These are phyloP conservation scores for Olyra latifolia DNA, from an alignment of 176 grass and related monocot genomes.

Conservation along the genomic window DNA sequence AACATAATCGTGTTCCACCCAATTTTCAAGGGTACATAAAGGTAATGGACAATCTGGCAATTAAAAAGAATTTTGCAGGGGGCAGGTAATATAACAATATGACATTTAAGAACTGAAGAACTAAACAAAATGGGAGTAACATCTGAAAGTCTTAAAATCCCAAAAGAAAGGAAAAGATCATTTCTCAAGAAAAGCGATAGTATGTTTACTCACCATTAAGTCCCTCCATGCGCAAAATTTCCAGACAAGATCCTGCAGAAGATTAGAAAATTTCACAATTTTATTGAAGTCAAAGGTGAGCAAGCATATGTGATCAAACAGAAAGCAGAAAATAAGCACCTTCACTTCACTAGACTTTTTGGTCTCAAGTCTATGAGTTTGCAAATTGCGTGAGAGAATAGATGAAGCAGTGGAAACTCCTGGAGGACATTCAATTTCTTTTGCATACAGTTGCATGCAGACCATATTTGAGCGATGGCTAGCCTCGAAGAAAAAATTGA, in stretches of 20 bases:
- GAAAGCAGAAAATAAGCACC: constrained; percentile 57
- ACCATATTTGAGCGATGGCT: constrained; percentile 85
- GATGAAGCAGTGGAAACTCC: constrained; percentile 76
- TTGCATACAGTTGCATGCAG: constrained; percentile 84
- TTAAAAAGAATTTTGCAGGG: constrained; percentile 17
- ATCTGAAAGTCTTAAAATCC: not conserved
- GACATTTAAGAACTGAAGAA: not conserved
- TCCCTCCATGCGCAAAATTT: constrained; percentile 96
- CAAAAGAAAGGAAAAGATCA: not conserved
- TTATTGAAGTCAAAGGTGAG: constrained; percentile 20
- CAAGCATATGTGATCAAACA: constrained; percentile 23
- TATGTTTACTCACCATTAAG: constrained; percentile 78
- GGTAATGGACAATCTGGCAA: not conserved
- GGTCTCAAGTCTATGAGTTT: constrained; percentile 56
- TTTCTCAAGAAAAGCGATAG: constrained; percentile 19
- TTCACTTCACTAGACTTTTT: constrained; percentile 69
- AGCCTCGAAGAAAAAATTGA: constrained; percentile 80
- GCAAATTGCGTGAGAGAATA: constrained; percentile 81
- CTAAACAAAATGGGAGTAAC: not conserved
- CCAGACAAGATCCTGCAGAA: constrained; percentile 86
- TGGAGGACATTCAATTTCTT: constrained; percentile 78
- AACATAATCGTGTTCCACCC: not conserved
- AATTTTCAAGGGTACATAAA: not conserved
- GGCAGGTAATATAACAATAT: not conserved
- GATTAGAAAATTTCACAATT: constrained; percentile 28